A percentile compares a stretch with the other conserved stretches of the same genome.
Evolutionary conservation across 371 early-diverging fungal species (phyloP).

Genomic region (Rozella allomycis): DNA sequence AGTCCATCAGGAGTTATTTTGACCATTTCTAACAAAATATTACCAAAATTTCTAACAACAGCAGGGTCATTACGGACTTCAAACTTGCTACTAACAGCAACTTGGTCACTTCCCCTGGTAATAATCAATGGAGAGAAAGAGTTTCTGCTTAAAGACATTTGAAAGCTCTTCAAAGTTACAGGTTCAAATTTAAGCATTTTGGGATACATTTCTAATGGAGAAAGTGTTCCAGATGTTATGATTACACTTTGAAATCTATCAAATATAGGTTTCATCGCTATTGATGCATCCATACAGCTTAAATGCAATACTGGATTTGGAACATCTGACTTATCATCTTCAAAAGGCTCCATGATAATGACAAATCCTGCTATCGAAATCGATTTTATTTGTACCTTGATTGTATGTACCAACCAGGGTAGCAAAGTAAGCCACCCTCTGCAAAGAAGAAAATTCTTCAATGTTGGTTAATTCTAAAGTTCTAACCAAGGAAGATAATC

Average conservation of each 20-base stretch:
- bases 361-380: slow-evolving; percentile 42
- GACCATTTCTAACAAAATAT: slow-evolving; percentile 83
- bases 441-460: slow-evolving; percentile 60
- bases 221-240: slow-evolving; percentile 97
- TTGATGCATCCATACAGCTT: slow-evolving; percentile 89
- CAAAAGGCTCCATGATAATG: slow-evolving; percentile 94
- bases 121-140: slow-evolving; percentile 85
- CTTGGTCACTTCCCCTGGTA: slow-evolving; percentile 92
- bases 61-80: slow-evolving; percentile 95
- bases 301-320: slow-evolving; percentile 89
- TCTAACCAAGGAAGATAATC: slow-evolving; percentile 66
- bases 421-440: slow-evolving; percentile 80
- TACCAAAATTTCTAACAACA: slow-evolving; percentile 97
- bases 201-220: slow-evolving; percentile 98
- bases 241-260: slow-evolving; percentile 86
- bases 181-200: slow-evolving; percentile 75
- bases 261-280: slow-evolving; percentile 93
- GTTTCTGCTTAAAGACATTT: slow-evolving; percentile 71
- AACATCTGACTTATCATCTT: slow-evolving; percentile 65
- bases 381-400: slow-evolving; percentile 32
- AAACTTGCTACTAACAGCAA: slow-evolving; percentile 84
- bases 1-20: slow-evolving; percentile 94
- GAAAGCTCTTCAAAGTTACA: slow-evolving; percentile 53
- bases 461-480: slow-evolving; percentile 78
- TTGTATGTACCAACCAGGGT: slow-evolving; percentile 89